Base-by-base conservation (phyloP, 1,284 basidiomycete genomes). In the Heterobasidion parviporum region DNA sequence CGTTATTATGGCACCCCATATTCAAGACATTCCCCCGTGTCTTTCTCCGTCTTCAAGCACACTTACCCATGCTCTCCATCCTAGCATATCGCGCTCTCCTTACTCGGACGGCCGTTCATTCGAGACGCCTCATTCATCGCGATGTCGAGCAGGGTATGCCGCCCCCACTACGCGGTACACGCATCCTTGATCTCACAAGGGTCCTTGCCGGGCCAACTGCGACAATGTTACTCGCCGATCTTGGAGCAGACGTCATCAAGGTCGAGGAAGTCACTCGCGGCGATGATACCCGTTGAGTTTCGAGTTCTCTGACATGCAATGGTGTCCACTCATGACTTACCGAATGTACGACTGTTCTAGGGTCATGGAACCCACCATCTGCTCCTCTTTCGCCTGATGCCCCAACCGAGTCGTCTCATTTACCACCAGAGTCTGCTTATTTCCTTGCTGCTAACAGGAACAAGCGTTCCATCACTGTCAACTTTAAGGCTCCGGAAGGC, bases 211-310 rank as follows among this genome's bases (percentile, higher is more conserved):
- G 93, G 0, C 94, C 94, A 12, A 91, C 89, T 6, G 83, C 86
- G 33, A 93, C 94, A 2, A 94, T 96, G 92, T 78, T 94, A 57
- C 77, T 95, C 16, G 92, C 84, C 35, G 92, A 94, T 72, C 74
- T 92, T 20, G 92, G 87, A 51, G 94, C 94, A 55, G 92, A 97
- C 67, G 92, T 98, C 41, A 85, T 97, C 70, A 98, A 93, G 70
- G 81, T 94, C 20, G 92, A 94, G 67, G 87, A 92, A 63, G 80
- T 86, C 36, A 78, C 78, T 33, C 78, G 78, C 56, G 94, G 95
- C 36, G 95, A 98, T 66, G 95, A 98, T 71, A 98, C 95, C 20
- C 82, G 94, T 87, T 70, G 66, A 72, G 69, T 45, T 36, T 41
- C 54, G 54, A 53, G 49, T 55, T 58, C 59, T 57, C 63, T 44